These are phyloP conservation scores for Cladophialophora yegresii DNA, from an alignment of 2,329 filamentous ascomycete species.

Conservation along the genomic window DNA sequence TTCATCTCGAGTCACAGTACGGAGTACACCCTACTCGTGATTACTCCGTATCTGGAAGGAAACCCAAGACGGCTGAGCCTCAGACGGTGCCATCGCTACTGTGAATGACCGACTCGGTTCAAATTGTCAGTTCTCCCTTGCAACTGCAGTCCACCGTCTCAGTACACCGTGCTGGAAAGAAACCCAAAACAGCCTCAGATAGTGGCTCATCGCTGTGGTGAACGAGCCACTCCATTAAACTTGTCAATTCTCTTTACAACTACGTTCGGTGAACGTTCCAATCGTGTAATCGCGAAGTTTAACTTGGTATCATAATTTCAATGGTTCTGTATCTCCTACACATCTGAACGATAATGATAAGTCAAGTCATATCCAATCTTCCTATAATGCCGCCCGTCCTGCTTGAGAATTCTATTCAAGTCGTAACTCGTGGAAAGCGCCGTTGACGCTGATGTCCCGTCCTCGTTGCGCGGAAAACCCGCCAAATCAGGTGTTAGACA, in stretches of 20 bases:
- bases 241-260: neutral
- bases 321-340: neutral
- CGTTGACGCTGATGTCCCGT: neutral
- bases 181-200: no score
- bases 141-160: no score
- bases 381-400: neutral
- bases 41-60: no score
- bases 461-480: neutral
- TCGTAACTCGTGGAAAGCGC: conserved; percentile 1
- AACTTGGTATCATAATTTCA: neutral
- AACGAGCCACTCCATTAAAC: no score
- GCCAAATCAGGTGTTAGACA: neutral
- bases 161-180: no score
- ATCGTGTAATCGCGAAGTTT: neutral
- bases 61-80: no score
- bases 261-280: neutral
- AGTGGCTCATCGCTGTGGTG: no score
- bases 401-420: neutral
- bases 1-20: no score
- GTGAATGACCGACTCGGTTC: no score
- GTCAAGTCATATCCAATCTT: neutral
- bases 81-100: no score
- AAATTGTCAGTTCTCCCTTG: no score
- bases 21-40: no score
- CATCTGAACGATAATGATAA: neutral